Conservation (phyloP, 2,329 filamentous ascomycete species). For the Colletotrichum tropicicola region DNA sequence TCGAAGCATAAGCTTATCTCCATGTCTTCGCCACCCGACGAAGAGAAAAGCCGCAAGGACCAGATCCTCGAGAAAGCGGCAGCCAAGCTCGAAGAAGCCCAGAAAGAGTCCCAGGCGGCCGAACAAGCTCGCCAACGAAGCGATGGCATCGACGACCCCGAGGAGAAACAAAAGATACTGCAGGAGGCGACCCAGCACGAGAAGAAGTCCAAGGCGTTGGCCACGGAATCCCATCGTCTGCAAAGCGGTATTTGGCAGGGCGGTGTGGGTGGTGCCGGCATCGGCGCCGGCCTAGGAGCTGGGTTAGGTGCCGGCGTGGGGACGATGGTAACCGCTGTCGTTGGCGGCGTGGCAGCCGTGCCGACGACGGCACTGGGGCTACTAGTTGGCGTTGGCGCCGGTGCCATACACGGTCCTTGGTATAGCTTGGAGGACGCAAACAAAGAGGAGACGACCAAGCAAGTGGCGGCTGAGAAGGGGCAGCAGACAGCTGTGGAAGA, state of each 20-base stretch:
- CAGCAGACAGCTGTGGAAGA: too few relatives aligned
- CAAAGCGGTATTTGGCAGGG: slow-evolving; percentile 27
- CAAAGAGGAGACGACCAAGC: background rate
- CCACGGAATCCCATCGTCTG: slow-evolving; percentile 9
- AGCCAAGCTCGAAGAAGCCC: slow-evolving; percentile 24
- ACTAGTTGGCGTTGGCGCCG: slow-evolving; percentile 10
- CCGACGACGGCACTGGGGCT: slow-evolving; percentile 11
- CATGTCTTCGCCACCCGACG: slow-evolving; percentile 16
- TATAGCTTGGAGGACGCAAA: slow-evolving; percentile 13
- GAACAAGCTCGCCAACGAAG: slow-evolving; percentile 3
- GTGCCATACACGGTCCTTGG: slow-evolving; percentile 24
- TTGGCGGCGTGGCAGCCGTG: slow-evolving; percentile 20
- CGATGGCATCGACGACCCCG: slow-evolving; percentile 12
- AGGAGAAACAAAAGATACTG: slow-evolving; percentile 17
- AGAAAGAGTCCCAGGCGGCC: slow-evolving; percentile 5
- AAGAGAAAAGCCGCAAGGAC: slow-evolving; percentile 17
- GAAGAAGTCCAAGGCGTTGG: slow-evolving; percentile 1
- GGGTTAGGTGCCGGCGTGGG: slow-evolving; percentile 19
- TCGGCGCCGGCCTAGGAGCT: slow-evolving; percentile 15
- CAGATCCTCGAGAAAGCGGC: slow-evolving; percentile 19
- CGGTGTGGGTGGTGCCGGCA: slow-evolving; percentile 20
- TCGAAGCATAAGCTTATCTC: background rate
- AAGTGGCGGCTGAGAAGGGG: too few relatives aligned
- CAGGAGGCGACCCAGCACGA: slow-evolving; percentile 23
- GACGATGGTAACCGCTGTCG: slow-evolving; percentile 8